Conservation (phyloP, 1,139 yeast species). For the Saccharomyces hybrid region DNA sequence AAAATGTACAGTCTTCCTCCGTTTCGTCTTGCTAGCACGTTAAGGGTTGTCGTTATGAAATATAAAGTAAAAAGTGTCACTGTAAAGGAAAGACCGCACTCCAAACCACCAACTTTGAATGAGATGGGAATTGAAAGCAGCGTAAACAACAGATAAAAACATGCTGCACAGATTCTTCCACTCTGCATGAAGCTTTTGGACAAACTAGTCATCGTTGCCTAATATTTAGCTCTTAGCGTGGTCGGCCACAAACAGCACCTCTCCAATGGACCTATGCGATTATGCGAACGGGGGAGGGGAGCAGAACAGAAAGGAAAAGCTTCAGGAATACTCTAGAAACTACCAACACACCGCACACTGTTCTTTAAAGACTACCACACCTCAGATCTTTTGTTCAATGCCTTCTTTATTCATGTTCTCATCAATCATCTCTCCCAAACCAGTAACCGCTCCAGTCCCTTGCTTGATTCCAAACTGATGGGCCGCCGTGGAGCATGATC, state of each 20-base stretch:
- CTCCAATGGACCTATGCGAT: neutral
- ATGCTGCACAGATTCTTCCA: slow-evolving; percentile 22
- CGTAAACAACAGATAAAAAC: slow-evolving; percentile 53
- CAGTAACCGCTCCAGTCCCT: neutral
- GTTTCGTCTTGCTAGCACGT: slow-evolving; percentile 46
- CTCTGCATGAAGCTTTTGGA: slow-evolving; percentile 19
- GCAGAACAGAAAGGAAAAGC: slow-evolving; percentile 2
- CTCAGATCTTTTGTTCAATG: neutral
- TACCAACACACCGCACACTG: neutral
- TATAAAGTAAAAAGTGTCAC: slow-evolving; percentile 64
- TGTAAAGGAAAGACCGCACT: slow-evolving; percentile 84
- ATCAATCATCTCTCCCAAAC: neutral
- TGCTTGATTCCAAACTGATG: slow-evolving; percentile 2
- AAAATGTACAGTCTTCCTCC: slow-evolving; percentile 46
- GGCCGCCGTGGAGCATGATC: slow-evolving; percentile 9
- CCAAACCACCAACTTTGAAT: slow-evolving; percentile 88
- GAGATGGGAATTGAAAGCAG: slow-evolving; percentile 84
- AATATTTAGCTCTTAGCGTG: neutral
- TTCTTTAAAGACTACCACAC: neutral
- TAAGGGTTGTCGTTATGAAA: slow-evolving; percentile 62
- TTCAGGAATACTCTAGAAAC: neutral
- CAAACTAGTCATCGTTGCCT: slow-evolving; percentile 8
- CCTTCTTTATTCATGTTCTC: neutral
- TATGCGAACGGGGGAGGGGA: neutral
- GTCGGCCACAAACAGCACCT: slow-evolving; percentile 1